Evolutionary conservation across 2,329 filamentous ascomycete species (phyloP).

Genomic region (Hypoxylon sp.): DNA sequence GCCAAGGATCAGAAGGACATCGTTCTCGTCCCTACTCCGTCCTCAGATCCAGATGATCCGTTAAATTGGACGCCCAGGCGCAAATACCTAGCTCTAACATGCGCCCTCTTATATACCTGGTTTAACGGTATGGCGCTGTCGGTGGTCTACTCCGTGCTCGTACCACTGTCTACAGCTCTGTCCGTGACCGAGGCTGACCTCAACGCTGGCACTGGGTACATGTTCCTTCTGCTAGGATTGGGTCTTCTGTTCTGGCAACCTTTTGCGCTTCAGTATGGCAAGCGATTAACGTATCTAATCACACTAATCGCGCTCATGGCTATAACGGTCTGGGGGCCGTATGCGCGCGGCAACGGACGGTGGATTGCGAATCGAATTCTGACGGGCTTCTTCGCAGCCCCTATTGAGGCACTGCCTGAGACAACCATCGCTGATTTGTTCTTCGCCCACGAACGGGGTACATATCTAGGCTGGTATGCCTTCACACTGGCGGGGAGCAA

Average conservation of each 20-base stretch:
- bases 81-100: slow-evolving; percentile 51
- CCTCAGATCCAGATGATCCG: slow-evolving; percentile 66
- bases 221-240: slow-evolving; percentile 62
- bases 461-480: slow-evolving; percentile 61
- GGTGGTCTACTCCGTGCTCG: slow-evolving; percentile 53
- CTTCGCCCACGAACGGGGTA: slow-evolving; percentile 60
- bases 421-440: slow-evolving; percentile 61
- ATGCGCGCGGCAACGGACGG: slow-evolving; percentile 57
- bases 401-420: slow-evolving; percentile 64
- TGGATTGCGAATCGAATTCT: slow-evolving; percentile 64
- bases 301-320: slow-evolving; percentile 55
- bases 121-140: slow-evolving; percentile 59
- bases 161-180: slow-evolving; percentile 49
- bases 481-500: slow-evolving; percentile 59
- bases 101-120: slow-evolving; percentile 55
- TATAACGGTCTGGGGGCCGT: slow-evolving; percentile 58
- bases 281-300: slow-evolving; percentile 58
- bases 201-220: slow-evolving; percentile 54
- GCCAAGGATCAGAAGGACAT: slow-evolving; percentile 57
- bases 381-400: slow-evolving; percentile 61
- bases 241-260: slow-evolving; percentile 64
- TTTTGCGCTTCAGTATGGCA: slow-evolving; percentile 62
- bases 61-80: slow-evolving; percentile 63
- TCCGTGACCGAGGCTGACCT: slow-evolving; percentile 49
- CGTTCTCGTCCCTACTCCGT: slow-evolving; percentile 66